A percentile compares a stretch with the other conserved stretches of the same genome.
phyloP scores from a whole-genome alignment of 352 stramenopile genomes.

The Phytophthora pluvialis region DNA sequence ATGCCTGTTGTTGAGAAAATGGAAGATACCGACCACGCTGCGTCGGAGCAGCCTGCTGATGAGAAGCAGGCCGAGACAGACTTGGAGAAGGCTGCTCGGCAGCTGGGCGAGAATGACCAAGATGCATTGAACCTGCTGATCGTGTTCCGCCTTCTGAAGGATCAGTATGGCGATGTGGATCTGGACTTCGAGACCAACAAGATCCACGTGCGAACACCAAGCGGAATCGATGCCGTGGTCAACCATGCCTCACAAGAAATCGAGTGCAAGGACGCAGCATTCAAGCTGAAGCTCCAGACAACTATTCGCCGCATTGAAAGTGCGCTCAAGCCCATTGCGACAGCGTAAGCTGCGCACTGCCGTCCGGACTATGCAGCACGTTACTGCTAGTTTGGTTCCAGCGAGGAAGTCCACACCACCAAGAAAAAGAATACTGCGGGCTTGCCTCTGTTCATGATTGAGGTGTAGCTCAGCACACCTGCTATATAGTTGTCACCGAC shows the following conservation, averaged over 20 bases:
- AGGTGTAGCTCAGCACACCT: conserved; percentile 12
- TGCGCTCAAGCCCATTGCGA: conserved; percentile 69
- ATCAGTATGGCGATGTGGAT: conserved; percentile 87
- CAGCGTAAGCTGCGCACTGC: conserved; percentile 32
- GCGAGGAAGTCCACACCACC: background rate
- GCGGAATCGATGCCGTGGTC: conserved; percentile 65
- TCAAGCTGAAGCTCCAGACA: conserved; percentile 76
- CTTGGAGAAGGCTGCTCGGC: conserved; percentile 62
- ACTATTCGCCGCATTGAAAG: conserved; percentile 71
- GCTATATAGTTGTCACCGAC: conserved; percentile 19
- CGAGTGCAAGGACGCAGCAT: conserved; percentile 71
- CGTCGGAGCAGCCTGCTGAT: conserved; percentile 21
- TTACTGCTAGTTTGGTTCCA: conserved; percentile 1
- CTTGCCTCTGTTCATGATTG: conserved; percentile 4
- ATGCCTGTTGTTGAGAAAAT: conserved; percentile 21
- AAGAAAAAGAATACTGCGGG: background rate
- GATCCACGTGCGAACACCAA: conserved; percentile 86
- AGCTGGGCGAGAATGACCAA: conserved; percentile 76
- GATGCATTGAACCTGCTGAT: conserved; percentile 86
- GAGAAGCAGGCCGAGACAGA: conserved; percentile 32
- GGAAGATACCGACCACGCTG: conserved; percentile 14
- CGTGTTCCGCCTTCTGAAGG: conserved; percentile 83
- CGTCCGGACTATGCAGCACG: no score
- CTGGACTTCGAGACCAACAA: conserved; percentile 90
- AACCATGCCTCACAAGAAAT: conserved; percentile 69